Percentiles rank a stretch among this genome's conserved stretches.
These are phyloP conservation scores for Laburnicola sp. DNA, from an alignment of 2,329 filamentous ascomycete genomes.

Conservation along the genomic window DNA sequence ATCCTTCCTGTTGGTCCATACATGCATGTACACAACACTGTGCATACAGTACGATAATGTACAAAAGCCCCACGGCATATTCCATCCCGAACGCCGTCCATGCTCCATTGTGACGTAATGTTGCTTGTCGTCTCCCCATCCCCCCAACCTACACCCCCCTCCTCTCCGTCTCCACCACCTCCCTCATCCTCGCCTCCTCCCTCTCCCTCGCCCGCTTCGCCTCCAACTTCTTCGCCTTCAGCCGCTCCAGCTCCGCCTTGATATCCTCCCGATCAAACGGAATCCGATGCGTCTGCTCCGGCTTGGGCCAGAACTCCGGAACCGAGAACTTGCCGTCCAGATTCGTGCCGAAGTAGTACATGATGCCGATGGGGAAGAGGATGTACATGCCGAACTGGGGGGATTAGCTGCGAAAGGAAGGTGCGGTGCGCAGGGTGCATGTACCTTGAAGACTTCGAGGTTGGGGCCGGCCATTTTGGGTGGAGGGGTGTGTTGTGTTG, in stretches of 20 bases:
- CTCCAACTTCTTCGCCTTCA: constrained; percentile 58
- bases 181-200: constrained; percentile 46
- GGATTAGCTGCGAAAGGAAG: constrained; percentile 7
- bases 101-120: constrained; percentile 11
- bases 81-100: constrained; percentile 23
- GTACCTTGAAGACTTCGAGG: constrained; percentile 92
- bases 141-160: constrained; percentile 15
- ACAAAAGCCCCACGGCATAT: constrained; percentile 12
- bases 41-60: constrained; percentile 32
- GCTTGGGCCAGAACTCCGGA: constrained; percentile 89
- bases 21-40: constrained; percentile 28
- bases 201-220: constrained; percentile 52
- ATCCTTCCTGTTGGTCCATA: constrained; percentile 3
- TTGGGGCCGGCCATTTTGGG: constrained; percentile 76
- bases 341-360: constrained; percentile 99
- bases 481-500: constrained; percentile 34
- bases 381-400: constrained; percentile 96
- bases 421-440: constrained; percentile 14
- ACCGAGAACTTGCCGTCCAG: constrained; percentile 84
- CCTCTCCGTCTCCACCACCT: constrained; percentile 28
- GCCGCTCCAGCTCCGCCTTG: constrained; percentile 73
- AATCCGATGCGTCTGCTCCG: constrained; percentile 74
- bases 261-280: constrained; percentile 82
- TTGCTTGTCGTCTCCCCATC: constrained; percentile 18
- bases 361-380: constrained; percentile 97